Percentiles rank a stretch among this genome's conserved stretches.
Evolutionary conservation across 148 eudicot species (phyloP).

Genomic region (Diospyros kaki): DNA sequence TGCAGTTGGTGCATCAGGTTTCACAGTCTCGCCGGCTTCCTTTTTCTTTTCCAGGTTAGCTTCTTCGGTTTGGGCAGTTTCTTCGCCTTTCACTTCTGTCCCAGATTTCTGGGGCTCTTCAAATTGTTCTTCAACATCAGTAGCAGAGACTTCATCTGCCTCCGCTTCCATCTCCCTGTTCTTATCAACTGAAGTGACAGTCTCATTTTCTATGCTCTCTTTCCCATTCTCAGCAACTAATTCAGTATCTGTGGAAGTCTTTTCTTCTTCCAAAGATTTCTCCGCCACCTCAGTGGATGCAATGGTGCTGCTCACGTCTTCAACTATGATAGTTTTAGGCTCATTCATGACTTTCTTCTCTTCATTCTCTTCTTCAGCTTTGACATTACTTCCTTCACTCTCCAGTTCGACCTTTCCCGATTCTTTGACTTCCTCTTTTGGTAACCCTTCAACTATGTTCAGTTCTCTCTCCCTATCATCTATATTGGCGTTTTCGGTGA

Average conservation of each 20-base stretch:
- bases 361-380: conserved; percentile 21
- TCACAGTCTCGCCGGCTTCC: conserved; percentile 17
- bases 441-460: conserved; percentile 5
- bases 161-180: conserved; percentile 28
- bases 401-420: not conserved
- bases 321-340: conserved; percentile 23
- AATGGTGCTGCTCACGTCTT: conserved; percentile 4
- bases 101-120: conserved; percentile 24
- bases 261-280: conserved; percentile 24
- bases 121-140: conserved; percentile 10
- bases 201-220: conserved; percentile 13
- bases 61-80: conserved; percentile 22
- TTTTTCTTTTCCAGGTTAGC: conserved; percentile 22
- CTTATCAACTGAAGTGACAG: conserved; percentile 23
- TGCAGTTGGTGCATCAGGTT: conserved; percentile 7
- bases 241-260: conserved; percentile 49
- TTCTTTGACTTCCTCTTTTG: conserved; percentile 14
- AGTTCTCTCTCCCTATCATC: conserved; percentile 20
- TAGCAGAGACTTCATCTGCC: conserved; percentile 14
- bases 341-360: conserved; percentile 22
- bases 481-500: not conserved
- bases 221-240: conserved; percentile 24
- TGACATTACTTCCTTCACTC: conserved; percentile 4
- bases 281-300: conserved; percentile 28
- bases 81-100: conserved; percentile 21